Evolutionary conservation across 2,329 filamentous ascomycete genomes (phyloP), one percentile per base, ranked within the genome.

Genomic region (Paracamarosporium sp.): DNA sequence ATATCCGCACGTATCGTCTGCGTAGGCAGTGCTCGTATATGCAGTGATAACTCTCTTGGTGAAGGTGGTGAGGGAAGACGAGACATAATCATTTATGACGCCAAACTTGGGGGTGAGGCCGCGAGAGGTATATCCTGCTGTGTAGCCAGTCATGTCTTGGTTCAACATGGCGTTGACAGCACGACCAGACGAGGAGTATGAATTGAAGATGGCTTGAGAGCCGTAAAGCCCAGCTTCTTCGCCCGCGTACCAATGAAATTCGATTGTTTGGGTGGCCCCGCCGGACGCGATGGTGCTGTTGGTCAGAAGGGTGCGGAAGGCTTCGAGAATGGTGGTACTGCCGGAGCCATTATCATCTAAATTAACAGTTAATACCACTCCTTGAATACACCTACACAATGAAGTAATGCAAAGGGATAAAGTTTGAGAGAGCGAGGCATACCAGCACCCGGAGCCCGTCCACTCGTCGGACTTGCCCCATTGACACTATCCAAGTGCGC

Each of bases 401-500:
- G n/a, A n/a, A n/a, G n/a, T n/a, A n/a, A n/a, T n/a, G n/a, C n/a
- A n/a, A n/a, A n/a, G n/a, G n/a, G n/a, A n/a, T n/a, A n/a, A n/a
- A n/a, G n/a, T n/a, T n/a, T n/a, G n/a, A n/a, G 22, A 31, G 28
- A n/a, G 31, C 2, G 4, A 28, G 12, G 31, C 48, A 15, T 51
- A 51, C 35, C 48, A 15, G 48, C 48, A 25, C 48, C 48, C 8
- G 48, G 48, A 11, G 48, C 48, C 20, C 48, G 15, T 5, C 48
- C 48, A 13, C 48, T 41, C n/a, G 88, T 90, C 1, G 93, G 93
- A 15, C 96, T 79, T 80, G 90, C 94, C 36, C 96, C 83, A 78
- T 97, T 97, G 78, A 97, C 94, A 67, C 91, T 95, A 77, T 98
- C 94, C 76, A 96, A 92, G 76, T 97, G 93, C 1, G 93, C 92